These are phyloP conservation scores for Pseudonectria buxi DNA, from an alignment of 2,329 filamentous ascomycete genomes.

Conservation along the genomic window DNA sequence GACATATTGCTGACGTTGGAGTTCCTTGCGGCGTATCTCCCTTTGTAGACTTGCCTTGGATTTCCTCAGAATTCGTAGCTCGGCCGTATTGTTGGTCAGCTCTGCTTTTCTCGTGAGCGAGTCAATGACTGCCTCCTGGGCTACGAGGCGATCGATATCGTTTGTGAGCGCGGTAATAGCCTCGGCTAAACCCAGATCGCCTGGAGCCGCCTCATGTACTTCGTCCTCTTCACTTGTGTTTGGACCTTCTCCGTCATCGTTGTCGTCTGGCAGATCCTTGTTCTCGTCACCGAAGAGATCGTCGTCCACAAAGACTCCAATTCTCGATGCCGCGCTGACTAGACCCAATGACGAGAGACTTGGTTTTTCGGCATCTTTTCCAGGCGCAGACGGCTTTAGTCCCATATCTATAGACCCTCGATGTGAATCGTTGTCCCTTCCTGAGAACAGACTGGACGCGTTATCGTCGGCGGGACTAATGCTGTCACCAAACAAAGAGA, in stretches of 20 bases:
- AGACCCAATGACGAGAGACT: constrained; percentile 88
- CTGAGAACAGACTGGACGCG: constrained; percentile 44
- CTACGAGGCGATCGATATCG: constrained; percentile 81
- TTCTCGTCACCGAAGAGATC: constrained; percentile 88
- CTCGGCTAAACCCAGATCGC: constrained; percentile 87
- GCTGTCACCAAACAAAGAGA: constrained; percentile 52
- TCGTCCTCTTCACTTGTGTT: constrained; percentile 63
- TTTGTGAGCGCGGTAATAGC: constrained; percentile 82
- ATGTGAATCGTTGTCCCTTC: constrained; percentile 53
- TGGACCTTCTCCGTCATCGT: constrained; percentile 60
- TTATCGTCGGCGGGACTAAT: constrained; percentile 25
- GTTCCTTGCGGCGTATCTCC: constrained; percentile 87
- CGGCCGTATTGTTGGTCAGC: constrained; percentile 91
- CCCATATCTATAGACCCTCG: constrained; percentile 54
- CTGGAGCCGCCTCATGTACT: constrained; percentile 89
- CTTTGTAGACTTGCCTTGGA: constrained; percentile 88
- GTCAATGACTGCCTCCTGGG: constrained; percentile 87
- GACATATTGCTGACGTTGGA: constrained; percentile 94
- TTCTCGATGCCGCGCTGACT: constrained; percentile 77
- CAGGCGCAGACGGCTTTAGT: constrained; percentile 20
- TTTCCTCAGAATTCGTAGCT: constrained; percentile 85
- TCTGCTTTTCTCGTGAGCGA: constrained; percentile 91
- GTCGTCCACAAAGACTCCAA: constrained; percentile 89
- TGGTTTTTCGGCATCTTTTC: constrained; percentile 58
- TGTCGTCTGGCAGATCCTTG: constrained; percentile 78